Base-by-base conservation (phyloP, 31 red algal genomes). In the Porphyra umbilicalis region DNA sequence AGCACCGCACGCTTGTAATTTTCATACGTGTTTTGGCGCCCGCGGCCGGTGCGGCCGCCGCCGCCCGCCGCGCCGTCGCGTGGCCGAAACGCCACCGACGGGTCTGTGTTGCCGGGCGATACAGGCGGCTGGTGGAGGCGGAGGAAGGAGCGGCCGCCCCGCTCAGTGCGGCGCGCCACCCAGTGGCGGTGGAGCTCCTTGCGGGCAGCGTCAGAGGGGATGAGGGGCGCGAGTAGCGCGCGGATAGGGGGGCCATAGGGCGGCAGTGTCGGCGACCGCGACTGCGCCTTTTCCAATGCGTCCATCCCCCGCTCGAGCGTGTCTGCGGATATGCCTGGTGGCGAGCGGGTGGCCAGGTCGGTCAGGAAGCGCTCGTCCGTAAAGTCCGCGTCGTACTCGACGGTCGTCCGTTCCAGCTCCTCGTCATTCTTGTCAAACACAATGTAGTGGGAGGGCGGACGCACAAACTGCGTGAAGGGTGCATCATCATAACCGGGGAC, bases 371-470 rank as follows among this genome's bases (percentile, higher is more conserved):
- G 37, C 38, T 86, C 84, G 39, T 96, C 94, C 10, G 80, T 81
- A 83, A 46, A 79, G 84, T 96, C 94, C 34, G 84, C 94, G 33
- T 96, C 94, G 75, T 96, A 96, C n/a, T 96, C 94, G 76, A 96
- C 86, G 14, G 74, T 76, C 42, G 81, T 79, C 40, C 85, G 78
- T 16, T 85, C 83, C 35, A 96, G 82, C 32, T 88, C 86, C 76
- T 79, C 40, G 39, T 96, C 94, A 80, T 81, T 84, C 77, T 81
- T 86, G 33, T 88, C 89, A 38, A 88, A 88, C 36, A 87, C 84
- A 34, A 96, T 86, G 75, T 96, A 96, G 33, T 81, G 30, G 30
- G 77, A 75, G 6, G 89, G 85, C 38, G 35, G 89, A 4, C 37
- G 31, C 15, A 89, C 92, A n/a, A 46, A 57, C 32, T 38, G 13